phyloP scores from a whole-genome alignment of 2,329 filamentous ascomycete species.

The Ceratocystis cubensis region DNA sequence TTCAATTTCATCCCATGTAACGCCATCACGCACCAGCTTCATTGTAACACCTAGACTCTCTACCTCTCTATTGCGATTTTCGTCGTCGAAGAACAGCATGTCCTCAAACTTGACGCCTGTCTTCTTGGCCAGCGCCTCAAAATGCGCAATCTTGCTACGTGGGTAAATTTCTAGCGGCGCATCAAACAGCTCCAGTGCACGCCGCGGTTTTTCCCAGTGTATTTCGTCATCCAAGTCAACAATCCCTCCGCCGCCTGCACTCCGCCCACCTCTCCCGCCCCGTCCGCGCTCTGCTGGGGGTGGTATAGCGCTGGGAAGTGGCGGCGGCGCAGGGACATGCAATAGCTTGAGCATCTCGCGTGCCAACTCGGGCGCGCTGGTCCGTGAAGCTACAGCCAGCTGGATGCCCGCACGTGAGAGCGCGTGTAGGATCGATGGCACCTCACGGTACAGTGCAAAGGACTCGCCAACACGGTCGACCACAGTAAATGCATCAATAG shows the following conservation, averaged over 20 bases:
- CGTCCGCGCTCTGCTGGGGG: neutral
- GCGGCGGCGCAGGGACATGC: constrained; percentile 37
- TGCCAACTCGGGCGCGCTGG: constrained; percentile 64
- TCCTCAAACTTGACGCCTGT: constrained; percentile 63
- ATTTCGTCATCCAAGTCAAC: constrained; percentile 10
- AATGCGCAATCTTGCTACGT: constrained; percentile 73
- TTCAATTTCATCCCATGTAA: constrained; percentile 66
- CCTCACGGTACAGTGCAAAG: constrained; percentile 58
- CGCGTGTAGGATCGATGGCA: constrained; percentile 53
- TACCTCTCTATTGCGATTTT: constrained; percentile 74
- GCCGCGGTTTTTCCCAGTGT: constrained; percentile 29
- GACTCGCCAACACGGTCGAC: constrained; percentile 50
- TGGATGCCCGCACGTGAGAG: constrained; percentile 37
- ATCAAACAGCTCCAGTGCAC: constrained; percentile 48
- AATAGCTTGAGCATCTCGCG: constrained; percentile 68
- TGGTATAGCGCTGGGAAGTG: constrained; percentile 21
- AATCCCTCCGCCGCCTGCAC: constrained; percentile 22
- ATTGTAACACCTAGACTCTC: constrained; percentile 69
- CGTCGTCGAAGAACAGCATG: constrained; percentile 95
- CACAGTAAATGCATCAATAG: constrained; percentile 32
- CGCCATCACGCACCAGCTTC: constrained; percentile 66
- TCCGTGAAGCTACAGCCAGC: constrained; percentile 69
- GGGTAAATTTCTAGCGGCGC: constrained; percentile 55
- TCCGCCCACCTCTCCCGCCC: constrained; percentile 22
- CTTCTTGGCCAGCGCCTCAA: constrained; percentile 56